Base-by-base conservation (phyloP, 2,329 filamentous ascomycete genomes). In the Diaporthe batatas region DNA sequence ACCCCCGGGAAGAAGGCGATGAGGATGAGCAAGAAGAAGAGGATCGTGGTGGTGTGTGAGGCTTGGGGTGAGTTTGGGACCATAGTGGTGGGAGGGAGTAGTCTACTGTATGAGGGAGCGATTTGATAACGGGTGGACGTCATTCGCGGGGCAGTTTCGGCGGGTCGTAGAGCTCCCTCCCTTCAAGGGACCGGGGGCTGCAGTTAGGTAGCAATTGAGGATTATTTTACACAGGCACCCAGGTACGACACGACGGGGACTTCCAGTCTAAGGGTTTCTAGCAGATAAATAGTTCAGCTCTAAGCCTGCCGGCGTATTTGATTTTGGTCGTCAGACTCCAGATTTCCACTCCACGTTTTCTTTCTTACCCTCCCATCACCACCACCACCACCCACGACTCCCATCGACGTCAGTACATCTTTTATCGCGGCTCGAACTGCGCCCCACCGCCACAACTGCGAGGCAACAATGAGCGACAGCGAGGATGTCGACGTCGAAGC, bases 401-500 rank as follows among this genome's bases (percentile, higher is more conserved):
- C n/a, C 32, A 23, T 53, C 62, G 21, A 36, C 8, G 18, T 10
- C 44, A 3, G 25, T 8, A 29, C 29, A 18, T 18, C 47, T 53
- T 39, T 21, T 32, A 49, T 29, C 5, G 14, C 62, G 16, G 6
- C 32, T 53, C 32, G n/a, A 21, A 25, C 62, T 6, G n/a, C 32
- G 32, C 6, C 32, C 3, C n/a, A 23, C 32, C 47, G 29, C 62
- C 23, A 34, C 47, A 32, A 3, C 44, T 16, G 25, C 44, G n/a
- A 10, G 53, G 51, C 57, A 47, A 82, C 74, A 64, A 91, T 91
- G 90, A 89, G 86, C 78, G 88, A 90, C 82, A 88, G 88, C 77
- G 89, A 90, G 68, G 89, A 91, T 59, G 84, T 86, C 77, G 85
- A 89, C 75, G 83, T 92, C 54, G 89, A 91, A 77, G 83, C 79